These are phyloP conservation scores for Gyromitra esculenta DNA, from an alignment of 2,329 filamentous ascomycete genomes.

Conservation along the genomic window DNA sequence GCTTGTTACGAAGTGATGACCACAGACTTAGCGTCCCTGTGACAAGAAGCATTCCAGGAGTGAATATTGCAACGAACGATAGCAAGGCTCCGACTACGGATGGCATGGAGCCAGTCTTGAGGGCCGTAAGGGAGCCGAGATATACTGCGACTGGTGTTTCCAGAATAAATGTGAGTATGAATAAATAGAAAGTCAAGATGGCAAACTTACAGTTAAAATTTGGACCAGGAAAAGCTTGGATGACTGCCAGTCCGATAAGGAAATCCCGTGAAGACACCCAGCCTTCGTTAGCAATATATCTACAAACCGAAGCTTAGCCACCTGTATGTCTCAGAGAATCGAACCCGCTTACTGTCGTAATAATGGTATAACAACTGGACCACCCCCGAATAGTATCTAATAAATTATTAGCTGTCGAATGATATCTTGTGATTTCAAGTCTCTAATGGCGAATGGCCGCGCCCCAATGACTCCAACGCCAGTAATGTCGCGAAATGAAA, in stretches of 20 bases:
- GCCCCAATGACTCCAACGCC: neutral
- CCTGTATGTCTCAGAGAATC: neutral
- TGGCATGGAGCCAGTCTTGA: slow-evolving; percentile 26
- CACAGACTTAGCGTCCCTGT: slow-evolving; percentile 68
- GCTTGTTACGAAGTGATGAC: slow-evolving; percentile 64
- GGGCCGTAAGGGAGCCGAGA: slow-evolving; percentile 63
- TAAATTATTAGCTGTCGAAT: slow-evolving; percentile 4
- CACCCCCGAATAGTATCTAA: slow-evolving; percentile 66
- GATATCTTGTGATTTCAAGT: neutral
- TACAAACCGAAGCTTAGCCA: neutral
- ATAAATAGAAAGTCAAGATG: neutral
- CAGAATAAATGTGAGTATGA: neutral
- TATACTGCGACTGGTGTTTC: slow-evolving; percentile 65
- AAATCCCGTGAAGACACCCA: slow-evolving; percentile 78
- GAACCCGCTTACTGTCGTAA: slow-evolving; percentile 62
- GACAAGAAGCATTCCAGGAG: slow-evolving; percentile 65
- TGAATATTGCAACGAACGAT: slow-evolving; percentile 67
- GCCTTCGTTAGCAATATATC: slow-evolving; percentile 72
- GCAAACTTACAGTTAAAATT: slow-evolving; percentile 65
- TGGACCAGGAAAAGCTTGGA: slow-evolving; percentile 74
- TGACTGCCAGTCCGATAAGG: slow-evolving; percentile 75
- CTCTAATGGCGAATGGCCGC: too few relatives aligned
- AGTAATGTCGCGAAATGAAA: neutral
- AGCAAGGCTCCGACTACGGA: slow-evolving; percentile 65
- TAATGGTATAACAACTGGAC: slow-evolving; percentile 72